Evolutionary conservation across 139 green algal species (phyloP).

Genomic region (Chlamydomonas urium): DNA sequence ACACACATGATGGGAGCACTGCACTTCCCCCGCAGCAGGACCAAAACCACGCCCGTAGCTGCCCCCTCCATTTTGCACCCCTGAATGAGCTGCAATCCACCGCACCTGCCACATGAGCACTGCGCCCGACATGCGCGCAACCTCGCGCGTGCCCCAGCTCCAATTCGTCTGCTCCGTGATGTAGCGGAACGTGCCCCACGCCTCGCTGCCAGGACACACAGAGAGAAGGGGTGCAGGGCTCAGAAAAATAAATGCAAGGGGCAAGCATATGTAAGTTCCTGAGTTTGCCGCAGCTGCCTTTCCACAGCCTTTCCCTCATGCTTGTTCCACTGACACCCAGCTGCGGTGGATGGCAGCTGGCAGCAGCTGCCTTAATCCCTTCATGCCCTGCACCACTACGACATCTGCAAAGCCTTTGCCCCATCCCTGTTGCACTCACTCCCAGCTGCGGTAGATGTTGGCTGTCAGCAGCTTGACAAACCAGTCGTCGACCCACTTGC

Average conservation of each 20-base stretch:
- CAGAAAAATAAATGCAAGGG: no score
- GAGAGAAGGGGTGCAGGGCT: background rate
- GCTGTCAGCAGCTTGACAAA: conserved; percentile 92
- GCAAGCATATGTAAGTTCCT: no score
- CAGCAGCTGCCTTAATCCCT: background rate
- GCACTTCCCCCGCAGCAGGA: no score
- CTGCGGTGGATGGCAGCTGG: background rate
- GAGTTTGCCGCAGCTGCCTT: no score
- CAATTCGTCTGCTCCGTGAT: conserved; percentile 78
- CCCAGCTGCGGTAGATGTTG: conserved; percentile 96
- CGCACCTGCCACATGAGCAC: conserved; percentile 75
- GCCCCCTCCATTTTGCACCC: background rate
- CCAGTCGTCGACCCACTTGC: conserved; percentile 87
- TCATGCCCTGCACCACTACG: background rate
- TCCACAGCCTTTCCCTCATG: no score
- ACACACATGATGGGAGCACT: no score
- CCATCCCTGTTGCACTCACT: conserved; percentile 53
- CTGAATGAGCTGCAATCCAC: background rate
- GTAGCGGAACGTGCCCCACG: conserved; percentile 83
- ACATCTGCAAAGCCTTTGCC: no score
- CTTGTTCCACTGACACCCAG: background rate
- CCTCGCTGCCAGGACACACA: conserved; percentile 42
- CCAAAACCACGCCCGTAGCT: no score
- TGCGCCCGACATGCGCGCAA: conserved; percentile 62
- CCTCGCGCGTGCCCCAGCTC: conserved; percentile 51